Conservation (phyloP, 352 stramenopile species). For the Phytopythium boreale region DNA sequence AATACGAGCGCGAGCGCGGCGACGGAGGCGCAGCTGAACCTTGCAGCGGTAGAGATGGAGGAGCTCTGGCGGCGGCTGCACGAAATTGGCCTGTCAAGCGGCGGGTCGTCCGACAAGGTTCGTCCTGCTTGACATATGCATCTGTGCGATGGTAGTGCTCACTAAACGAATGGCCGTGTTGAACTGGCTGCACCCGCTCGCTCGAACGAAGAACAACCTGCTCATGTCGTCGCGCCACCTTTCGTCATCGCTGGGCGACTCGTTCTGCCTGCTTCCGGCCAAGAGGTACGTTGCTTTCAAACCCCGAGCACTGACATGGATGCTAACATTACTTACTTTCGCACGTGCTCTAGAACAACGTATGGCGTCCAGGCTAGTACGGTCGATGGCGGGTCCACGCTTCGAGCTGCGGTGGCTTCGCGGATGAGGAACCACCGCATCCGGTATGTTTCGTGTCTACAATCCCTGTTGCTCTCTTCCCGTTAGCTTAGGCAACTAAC, state of each 20-base stretch:
- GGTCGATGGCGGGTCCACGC: constrained; percentile 71
- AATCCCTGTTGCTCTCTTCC: neutral
- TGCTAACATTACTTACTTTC: neutral
- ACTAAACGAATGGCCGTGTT: neutral
- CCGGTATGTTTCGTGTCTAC: constrained; percentile 25
- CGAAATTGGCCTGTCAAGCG: constrained; percentile 68
- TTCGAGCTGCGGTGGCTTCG: constrained; percentile 75
- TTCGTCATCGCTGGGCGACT: constrained; percentile 81
- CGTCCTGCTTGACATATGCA: neutral
- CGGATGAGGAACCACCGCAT: constrained; percentile 81
- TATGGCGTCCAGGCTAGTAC: constrained; percentile 54
- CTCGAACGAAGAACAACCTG: constrained; percentile 33
- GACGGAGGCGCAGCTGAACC: constrained; percentile 58
- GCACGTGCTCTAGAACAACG: neutral
- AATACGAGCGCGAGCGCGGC: constrained; percentile 36
- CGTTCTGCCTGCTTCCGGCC: constrained; percentile 75
- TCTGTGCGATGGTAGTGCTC: neutral
- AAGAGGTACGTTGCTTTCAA: constrained; percentile 23
- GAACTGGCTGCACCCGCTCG: neutral
- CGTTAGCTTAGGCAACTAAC: neutral
- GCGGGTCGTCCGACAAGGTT: constrained; percentile 56
- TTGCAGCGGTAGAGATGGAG: constrained; percentile 78
- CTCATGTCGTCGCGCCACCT: constrained; percentile 77
- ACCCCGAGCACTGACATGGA: neutral
- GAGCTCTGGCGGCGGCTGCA: constrained; percentile 79